These are phyloP conservation scores for Chenopodium suecicum DNA, from an alignment of 148 eudicot species.

Conservation along the genomic window DNA sequence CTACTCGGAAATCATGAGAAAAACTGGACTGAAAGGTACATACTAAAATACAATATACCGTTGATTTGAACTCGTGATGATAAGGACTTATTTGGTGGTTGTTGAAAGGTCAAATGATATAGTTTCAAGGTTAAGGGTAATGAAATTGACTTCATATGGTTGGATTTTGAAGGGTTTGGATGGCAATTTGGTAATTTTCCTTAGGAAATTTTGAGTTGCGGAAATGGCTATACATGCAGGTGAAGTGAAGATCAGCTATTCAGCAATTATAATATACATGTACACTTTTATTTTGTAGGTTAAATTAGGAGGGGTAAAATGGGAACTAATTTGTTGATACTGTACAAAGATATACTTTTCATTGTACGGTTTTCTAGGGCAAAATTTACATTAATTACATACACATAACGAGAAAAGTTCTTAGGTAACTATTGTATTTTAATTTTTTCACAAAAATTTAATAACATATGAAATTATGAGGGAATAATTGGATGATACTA, in stretches of 20 bases:
- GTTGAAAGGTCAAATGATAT: not conserved
- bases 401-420: not conserved
- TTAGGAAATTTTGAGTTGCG: not conserved
- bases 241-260: not conserved
- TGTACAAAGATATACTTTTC: not conserved
- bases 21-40: not conserved
- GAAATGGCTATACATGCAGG: not conserved
- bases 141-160: not conserved
- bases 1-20: slow-evolving; percentile 31
- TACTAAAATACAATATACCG: not conserved
- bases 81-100: slow-evolving; percentile 22
- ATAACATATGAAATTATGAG: not conserved
- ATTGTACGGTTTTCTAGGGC: not conserved
- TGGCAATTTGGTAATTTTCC: not conserved
- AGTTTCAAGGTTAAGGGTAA: not conserved
- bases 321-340: not conserved
- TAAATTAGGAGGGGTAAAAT: not conserved
- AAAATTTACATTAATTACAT: not conserved
- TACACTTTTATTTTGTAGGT: not conserved
- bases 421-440: not conserved
- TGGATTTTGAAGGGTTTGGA: not conserved
- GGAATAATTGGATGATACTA: not conserved
- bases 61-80: not conserved
- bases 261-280: not conserved
- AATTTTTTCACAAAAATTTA: not conserved